Conservation (phyloP, 306 rosid genomes). For the Cucurbita moschata region DNA sequence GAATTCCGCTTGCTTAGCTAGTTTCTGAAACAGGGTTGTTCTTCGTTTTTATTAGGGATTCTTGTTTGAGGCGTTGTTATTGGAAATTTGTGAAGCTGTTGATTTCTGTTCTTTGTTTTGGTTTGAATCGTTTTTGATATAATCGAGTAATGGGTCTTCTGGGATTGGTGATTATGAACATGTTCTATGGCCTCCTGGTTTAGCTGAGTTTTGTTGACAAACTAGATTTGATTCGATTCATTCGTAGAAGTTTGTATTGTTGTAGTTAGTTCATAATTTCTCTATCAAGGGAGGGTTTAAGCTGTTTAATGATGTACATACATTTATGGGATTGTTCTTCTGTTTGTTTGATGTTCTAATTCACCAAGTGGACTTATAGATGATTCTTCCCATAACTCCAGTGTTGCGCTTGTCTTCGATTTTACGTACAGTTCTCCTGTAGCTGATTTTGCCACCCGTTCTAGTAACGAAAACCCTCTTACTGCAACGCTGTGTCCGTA, state of each 20-base stretch:
- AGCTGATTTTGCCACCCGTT: no score
- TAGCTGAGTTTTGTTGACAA: not conserved
- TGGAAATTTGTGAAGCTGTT: not conserved
- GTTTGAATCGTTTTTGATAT: constrained; percentile 23
- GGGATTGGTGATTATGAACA: not conserved
- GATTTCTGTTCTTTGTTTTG: not conserved
- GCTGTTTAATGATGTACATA: not conserved
- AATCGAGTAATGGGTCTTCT: constrained; percentile 9
- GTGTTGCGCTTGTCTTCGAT: no score
- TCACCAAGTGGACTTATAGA: not conserved
- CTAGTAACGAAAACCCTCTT: no score
- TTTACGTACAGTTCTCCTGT: no score
- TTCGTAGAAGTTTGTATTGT: not conserved
- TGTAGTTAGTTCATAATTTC: not conserved
- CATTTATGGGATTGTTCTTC: not conserved
- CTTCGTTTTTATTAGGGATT: not conserved
- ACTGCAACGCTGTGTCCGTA: no score
- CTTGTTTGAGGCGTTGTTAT: not conserved
- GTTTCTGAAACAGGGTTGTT: not conserved
- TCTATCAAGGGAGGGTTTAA: not conserved
- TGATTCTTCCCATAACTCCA: not conserved
- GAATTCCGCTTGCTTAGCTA: not conserved
- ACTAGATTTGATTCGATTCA: not conserved
- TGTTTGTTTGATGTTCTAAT: not conserved
- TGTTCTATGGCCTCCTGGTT: not conserved